Evolutionary conservation across 257 asterid species (phyloP), one percentile per base, ranked within the genome.

Genomic region (Forsythia viridissima): DNA sequence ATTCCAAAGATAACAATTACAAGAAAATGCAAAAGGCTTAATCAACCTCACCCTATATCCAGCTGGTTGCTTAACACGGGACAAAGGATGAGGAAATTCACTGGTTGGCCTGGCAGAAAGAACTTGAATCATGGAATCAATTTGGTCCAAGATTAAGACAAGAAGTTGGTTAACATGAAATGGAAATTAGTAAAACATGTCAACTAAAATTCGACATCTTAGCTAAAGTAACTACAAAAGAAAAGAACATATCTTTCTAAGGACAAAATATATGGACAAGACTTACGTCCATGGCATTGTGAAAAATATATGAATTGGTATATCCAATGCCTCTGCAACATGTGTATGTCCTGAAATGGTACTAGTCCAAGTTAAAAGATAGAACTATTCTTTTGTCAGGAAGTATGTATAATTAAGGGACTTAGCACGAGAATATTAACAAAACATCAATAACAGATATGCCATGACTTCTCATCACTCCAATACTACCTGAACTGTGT

Each of bases 251-350:
- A 70, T 46, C 63, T 67, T 16, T 70, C 55, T 51, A 51, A 4
- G 39, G 40, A 80, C 18, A 57, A 78, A 83, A 72, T 39, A 73
- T 71, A 48, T 79, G 82, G 82, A 81, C 4, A 74, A 83, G 84
- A 86, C 97, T 91, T 89, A 93, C 98, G 99, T 93, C 99, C 99
- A 94, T 18, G 98, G 99, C 99, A 94, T 93, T 43, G 99, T 94
- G 86, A 94, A 94, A 81, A 94, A 91, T 85, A 94, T 93, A 83
- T 94, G 99, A 79, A 94, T 80, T 5, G 98, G 98, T 72, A 94
- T 63, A 84, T 88, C 85, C 84, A 94, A 77, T 37, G 98, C 89
- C 90, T 94, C 99, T 18, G 99, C 98, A 61, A 94, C 95, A 88
- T 94, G 99, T 67, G 87, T 87, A 87, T 93, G 97, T 78, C 98